Conservation (phyloP, 768 basidiomycete genomes). For the Xerocomellus intermedius region DNA sequence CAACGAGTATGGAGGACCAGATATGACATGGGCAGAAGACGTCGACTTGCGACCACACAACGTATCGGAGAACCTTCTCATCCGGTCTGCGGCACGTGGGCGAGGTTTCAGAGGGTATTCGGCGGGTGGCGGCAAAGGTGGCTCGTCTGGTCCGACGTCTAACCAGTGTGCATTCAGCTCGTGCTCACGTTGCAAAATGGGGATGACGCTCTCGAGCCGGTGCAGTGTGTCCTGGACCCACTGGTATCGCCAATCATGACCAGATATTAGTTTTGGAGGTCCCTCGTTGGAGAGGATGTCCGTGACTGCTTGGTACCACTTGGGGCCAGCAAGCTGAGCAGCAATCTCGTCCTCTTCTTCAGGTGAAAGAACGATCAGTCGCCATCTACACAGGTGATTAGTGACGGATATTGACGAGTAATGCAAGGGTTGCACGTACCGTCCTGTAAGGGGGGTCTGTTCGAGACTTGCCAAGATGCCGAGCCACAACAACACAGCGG, state of each 20-base stretch:
- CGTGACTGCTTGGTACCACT: constrained; percentile 84
- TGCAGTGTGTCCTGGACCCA: constrained; percentile 86
- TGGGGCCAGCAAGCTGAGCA: constrained; percentile 73
- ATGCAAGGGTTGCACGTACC: constrained; percentile 46
- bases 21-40: constrained; percentile 52
- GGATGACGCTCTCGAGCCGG: constrained; percentile 72
- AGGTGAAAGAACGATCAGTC: constrained; percentile 85
- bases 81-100: constrained; percentile 69
- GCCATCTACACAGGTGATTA: constrained; percentile 54
- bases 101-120: constrained; percentile 80
- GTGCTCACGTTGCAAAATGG: constrained; percentile 58
- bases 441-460: constrained; percentile 80
- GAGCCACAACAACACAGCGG: constrained; percentile 59
- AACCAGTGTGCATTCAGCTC: constrained; percentile 57
- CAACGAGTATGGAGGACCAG: constrained; percentile 88
- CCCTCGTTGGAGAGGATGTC: constrained; percentile 72
- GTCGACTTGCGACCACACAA: constrained; percentile 44
- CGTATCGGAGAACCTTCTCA: constrained; percentile 56
- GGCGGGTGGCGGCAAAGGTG: constrained; percentile 78
- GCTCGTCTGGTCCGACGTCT: constrained; percentile 45
- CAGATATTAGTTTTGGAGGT: constrained; percentile 60
- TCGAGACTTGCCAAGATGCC: constrained; percentile 74
- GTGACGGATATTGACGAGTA: background rate
- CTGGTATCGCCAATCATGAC: constrained; percentile 82
- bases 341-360: constrained; percentile 92